A percentile compares a stretch with the other conserved stretches of the same genome.
These are phyloP conservation scores for Cercospora zeina DNA, from an alignment of 2,329 filamentous ascomycete genomes.

Conservation along the genomic window DNA sequence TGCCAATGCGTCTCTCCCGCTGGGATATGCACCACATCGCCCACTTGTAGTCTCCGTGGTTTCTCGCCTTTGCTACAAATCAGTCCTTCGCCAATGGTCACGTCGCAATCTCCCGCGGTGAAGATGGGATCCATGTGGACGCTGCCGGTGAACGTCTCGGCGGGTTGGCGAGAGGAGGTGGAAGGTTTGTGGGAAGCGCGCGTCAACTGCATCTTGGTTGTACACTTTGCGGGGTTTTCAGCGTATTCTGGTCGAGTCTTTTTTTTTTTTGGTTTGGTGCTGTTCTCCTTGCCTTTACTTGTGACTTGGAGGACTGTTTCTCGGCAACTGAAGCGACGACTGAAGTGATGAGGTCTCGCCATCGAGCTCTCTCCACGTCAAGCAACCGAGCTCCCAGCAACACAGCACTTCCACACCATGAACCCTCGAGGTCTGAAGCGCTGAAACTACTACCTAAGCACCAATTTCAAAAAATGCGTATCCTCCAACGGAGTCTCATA, in stretches of 20 bases:
- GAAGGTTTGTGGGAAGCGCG: slow-evolving; percentile 34
- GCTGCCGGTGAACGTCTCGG: slow-evolving; percentile 35
- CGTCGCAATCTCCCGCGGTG: slow-evolving; percentile 41
- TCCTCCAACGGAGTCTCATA: slow-evolving; percentile 58
- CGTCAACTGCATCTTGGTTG: slow-evolving; percentile 34
- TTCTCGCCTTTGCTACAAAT: slow-evolving; percentile 47
- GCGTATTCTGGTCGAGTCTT: no score
- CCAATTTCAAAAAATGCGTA: slow-evolving; percentile 52
- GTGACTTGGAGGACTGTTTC: no score
- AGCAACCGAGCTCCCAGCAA: neutral
- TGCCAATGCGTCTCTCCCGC: slow-evolving; percentile 51
- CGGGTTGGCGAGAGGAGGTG: slow-evolving; percentile 33
- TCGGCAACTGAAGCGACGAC: no score
- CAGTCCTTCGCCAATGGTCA: slow-evolving; percentile 46
- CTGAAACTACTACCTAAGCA: neutral
- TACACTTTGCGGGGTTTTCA: no score
- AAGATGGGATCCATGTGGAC: slow-evolving; percentile 38
- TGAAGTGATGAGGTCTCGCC: neutral
- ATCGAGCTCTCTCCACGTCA: slow-evolving; percentile 10
- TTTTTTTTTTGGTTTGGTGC: neutral
- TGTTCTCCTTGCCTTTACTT: neutral
- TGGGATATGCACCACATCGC: slow-evolving; percentile 47
- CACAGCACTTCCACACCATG: neutral
- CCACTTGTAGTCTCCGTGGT: slow-evolving; percentile 43
- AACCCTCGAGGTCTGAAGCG: neutral